Evolutionary conservation across 148 eudicot species (phyloP).

Genomic region (Pouteria glomerata): DNA sequence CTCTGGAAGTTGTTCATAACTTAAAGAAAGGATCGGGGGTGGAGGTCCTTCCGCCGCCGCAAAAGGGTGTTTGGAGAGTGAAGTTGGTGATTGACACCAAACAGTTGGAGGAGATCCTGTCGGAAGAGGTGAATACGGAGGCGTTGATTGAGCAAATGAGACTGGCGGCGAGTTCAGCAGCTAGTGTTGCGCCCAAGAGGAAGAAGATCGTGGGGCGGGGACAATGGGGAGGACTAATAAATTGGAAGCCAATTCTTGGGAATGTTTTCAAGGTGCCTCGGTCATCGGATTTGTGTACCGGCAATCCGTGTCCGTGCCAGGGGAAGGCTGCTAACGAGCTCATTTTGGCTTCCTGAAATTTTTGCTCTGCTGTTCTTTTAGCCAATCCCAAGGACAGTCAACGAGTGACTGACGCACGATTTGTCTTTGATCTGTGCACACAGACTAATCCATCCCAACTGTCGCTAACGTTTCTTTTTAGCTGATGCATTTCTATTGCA

Average conservation of each 20-base stretch:
- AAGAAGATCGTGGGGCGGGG: conserved; percentile 11
- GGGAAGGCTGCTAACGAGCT: neutral
- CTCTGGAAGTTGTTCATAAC: no score
- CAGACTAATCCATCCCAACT: no score
- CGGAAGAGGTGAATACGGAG: conserved; percentile 49
- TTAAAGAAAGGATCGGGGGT: conserved; percentile 21
- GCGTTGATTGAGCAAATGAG: conserved; percentile 66
- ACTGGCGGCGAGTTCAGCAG: conserved; percentile 30
- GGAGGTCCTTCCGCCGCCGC: conserved; percentile 40
- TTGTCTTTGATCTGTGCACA: no score
- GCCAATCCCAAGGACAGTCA: no score
- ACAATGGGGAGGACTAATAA: conserved; percentile 13
- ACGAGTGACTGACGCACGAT: no score
- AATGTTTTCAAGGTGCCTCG: neutral
- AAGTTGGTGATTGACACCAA: conserved; percentile 47
- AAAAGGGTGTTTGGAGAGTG: conserved; percentile 68
- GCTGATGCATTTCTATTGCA: neutral
- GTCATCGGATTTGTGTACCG: neutral
- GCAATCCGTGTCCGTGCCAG: neutral
- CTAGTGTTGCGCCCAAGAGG: conserved; percentile 13
- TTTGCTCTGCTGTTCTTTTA: no score
- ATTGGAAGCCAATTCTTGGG: conserved; percentile 17
- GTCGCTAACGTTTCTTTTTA: neutral
- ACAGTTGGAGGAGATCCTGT: conserved; percentile 51
- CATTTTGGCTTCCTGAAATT: neutral